Percentiles rank a stretch among this genome's conserved stretches.
These are phyloP conservation scores for Apophysomyces elegans DNA, from an alignment of 371 early-diverging fungal genomes.

Conservation along the genomic window DNA sequence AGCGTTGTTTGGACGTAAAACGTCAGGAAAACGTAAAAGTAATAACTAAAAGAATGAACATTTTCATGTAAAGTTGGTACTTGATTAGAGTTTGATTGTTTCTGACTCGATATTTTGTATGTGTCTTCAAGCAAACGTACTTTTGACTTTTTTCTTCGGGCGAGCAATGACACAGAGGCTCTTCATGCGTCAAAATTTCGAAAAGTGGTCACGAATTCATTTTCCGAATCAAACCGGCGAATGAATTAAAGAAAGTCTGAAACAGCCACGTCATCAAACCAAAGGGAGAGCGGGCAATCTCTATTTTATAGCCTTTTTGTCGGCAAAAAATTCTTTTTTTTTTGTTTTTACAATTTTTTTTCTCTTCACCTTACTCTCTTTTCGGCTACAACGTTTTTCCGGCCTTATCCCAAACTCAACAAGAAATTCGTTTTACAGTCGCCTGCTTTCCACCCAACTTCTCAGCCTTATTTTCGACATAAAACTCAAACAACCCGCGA, in stretches of 20 bases:
- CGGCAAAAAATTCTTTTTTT: constrained; percentile 16
- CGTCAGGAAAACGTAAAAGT: constrained; percentile 23
- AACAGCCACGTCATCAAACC: background rate
- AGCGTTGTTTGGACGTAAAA: constrained; percentile 28
- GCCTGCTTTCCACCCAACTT: background rate
- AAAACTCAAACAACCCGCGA: background rate
- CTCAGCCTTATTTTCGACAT: no score
- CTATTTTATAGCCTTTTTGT: constrained; percentile 11
- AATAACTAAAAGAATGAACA: background rate
- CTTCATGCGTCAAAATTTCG: no score
- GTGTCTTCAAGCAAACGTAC: no score
- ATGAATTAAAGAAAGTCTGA: no score
- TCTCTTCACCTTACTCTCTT: background rate
- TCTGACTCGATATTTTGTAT: no score
- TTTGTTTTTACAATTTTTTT: constrained; percentile 14
- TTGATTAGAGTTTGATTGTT: background rate
- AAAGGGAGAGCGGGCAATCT: constrained; percentile 1
- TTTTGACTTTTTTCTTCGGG: no score
- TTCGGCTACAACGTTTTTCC: constrained; percentile 15
- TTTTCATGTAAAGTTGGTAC: background rate
- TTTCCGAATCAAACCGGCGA: no score
- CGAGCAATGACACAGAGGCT: no score
- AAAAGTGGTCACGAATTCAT: no score
- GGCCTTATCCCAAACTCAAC: background rate
- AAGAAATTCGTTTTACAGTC: constrained; percentile 11